Evolutionary conservation across 2,329 filamentous ascomycete species (phyloP).

Genomic region (Scytalidium sp.): DNA sequence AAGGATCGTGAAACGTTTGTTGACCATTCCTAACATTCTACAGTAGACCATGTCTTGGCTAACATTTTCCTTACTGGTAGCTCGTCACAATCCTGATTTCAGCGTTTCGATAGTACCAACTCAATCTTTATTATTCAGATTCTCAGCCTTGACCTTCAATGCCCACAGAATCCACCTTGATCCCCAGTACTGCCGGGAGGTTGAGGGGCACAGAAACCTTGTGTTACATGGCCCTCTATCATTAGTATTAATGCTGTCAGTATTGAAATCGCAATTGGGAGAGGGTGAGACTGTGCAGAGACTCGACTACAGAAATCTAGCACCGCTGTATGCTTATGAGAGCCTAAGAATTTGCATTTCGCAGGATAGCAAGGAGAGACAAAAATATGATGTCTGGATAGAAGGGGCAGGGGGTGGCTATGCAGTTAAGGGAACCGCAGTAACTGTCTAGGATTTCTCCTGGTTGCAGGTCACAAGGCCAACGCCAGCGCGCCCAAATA

Average conservation of each 20-base stretch:
- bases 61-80: slow-evolving; percentile 10
- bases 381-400: slow-evolving; percentile 62
- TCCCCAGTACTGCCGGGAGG: slow-evolving; percentile 60
- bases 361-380: slow-evolving; percentile 34
- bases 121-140: slow-evolving; percentile 76
- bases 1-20: slow-evolving; percentile 23
- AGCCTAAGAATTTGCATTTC: slow-evolving; percentile 67
- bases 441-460: slow-evolving; percentile 9
- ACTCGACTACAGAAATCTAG: slow-evolving; percentile 78
- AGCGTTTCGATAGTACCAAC: slow-evolving; percentile 63
- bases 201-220: slow-evolving; percentile 72
- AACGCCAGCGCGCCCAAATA: not conserved
- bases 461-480: not conserved
- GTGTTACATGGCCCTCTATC: slow-evolving; percentile 87
- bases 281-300: slow-evolving; percentile 40
- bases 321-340: slow-evolving; percentile 75
- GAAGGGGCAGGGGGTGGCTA: slow-evolving; percentile 59
- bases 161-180: slow-evolving; percentile 90
- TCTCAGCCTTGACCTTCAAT: slow-evolving; percentile 89
- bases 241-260: slow-evolving; percentile 71
- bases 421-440: slow-evolving; percentile 57
- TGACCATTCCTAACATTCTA: not conserved
- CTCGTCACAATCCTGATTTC: slow-evolving; percentile 41
- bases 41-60: slow-evolving; percentile 5
- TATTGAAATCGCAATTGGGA: slow-evolving; percentile 51